Base-by-base conservation (phyloP, 2,329 filamentous ascomycete genomes). In the Botrytis fabae region DNA sequence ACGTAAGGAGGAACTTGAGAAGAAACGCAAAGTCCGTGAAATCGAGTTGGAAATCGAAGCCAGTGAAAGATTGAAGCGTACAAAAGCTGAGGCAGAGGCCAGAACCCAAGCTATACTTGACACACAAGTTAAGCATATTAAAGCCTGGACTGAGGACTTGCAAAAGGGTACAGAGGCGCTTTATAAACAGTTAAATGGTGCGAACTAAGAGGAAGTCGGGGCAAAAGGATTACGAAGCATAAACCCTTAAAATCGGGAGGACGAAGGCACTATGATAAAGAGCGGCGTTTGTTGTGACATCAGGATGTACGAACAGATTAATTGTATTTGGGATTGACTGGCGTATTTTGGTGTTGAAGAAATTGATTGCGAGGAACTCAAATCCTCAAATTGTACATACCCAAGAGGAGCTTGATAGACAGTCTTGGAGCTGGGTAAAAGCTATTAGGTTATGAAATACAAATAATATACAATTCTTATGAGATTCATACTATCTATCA, bases 161-260 rank as follows among this genome's bases (percentile, higher is more conserved):
- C 75, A 78, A 6, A 75, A 70, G n/a, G 75, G 77, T 16, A 81
- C 78, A 18, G 75, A 78, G 66, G 74, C 77, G 46, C 44, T 81
- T 14, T 80, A 80, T 59, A 76, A 77, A 70, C 59, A 77, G 22
- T 32, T 80, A 70, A 74, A 78, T 73, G 78, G 76, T 22, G 78
- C 77, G n/a, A 68, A 77, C 25, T 79, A 77, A 78, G 73, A 77
- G 75, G 73, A 75, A n/a, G 5, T 28, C 3, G 12, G 40, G 16
- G 48, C 35, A 28, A 18, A 57, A 54, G 51, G 12, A 90, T 93
- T 48, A 95, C 93, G 12, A 93, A 92, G 82, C 98, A 98, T 83
- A 92, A 88, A 78, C 95, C 99, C 82, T 87, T 99, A 79, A 91
- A 91, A 81, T 89, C 86, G 20, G 95, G 98, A 83, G 96, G 98